These are phyloP conservation scores for Ophiostoma fasciatum DNA, from an alignment of 2,329 filamentous ascomycete genomes.

Conservation along the genomic window DNA sequence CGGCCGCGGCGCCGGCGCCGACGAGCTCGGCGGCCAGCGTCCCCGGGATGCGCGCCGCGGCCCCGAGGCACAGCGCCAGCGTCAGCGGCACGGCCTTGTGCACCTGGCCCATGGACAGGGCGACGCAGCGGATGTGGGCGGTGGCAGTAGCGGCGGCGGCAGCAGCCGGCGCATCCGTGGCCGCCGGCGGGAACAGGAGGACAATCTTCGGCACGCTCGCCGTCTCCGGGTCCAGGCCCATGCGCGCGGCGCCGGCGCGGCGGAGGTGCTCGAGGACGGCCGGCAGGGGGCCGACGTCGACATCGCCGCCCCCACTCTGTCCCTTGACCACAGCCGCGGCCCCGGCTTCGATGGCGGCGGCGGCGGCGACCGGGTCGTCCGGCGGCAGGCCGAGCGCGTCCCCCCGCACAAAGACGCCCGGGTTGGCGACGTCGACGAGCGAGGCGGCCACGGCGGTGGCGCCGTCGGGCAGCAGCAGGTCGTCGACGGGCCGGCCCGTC, in stretches of 20 bases:
- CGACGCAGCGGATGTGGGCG: constrained; percentile 29
- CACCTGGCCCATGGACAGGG: constrained; percentile 30
- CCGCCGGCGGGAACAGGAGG: constrained; percentile 22
- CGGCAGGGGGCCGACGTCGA: too few species aligned
- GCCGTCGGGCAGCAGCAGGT: constrained; percentile 13
- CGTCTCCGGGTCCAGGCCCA: constrained; percentile 24
- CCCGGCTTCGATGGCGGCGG: constrained; percentile 18
- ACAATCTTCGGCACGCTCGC: constrained; percentile 30
- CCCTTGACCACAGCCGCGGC: too few species aligned
- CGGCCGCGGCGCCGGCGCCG: background rate
- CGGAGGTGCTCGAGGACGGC: constrained; percentile 22
- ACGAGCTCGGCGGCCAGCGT: constrained; percentile 24
- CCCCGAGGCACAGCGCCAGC: constrained; percentile 24
- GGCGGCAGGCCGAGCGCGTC: constrained; percentile 17
- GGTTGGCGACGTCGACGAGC: constrained; percentile 27
- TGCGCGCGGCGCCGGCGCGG: constrained; percentile 21
- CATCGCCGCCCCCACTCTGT: too few species aligned
- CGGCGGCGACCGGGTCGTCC: constrained; percentile 12
- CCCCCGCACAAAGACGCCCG: constrained; percentile 24
- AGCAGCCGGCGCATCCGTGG: background rate
- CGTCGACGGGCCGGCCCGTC: constrained; percentile 22
- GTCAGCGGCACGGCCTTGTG: constrained; percentile 29
- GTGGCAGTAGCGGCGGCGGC: constrained; percentile 2
- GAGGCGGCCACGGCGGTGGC: constrained; percentile 19
- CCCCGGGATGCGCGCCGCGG: constrained; percentile 24